phyloP scores from a whole-genome alignment of 108 stramenopile genomes.

The Conticribra guillardii region DNA sequence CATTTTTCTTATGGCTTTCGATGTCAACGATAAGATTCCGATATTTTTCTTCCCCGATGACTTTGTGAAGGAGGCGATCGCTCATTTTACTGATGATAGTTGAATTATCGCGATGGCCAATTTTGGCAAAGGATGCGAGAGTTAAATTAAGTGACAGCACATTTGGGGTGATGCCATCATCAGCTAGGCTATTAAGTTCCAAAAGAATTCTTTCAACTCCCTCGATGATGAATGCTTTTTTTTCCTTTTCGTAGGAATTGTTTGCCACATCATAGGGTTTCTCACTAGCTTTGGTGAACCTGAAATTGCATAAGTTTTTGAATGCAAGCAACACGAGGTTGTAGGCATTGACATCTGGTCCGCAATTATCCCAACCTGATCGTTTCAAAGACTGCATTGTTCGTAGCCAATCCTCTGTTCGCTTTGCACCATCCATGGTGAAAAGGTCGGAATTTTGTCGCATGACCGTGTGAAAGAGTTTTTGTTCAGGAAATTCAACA shows the following conservation, averaged over 20 bases:
- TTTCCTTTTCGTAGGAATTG: slow-evolving; percentile 3
- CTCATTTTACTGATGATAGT: slow-evolving; percentile 22
- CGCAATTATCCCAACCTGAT: slow-evolving; percentile 18
- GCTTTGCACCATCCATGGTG: slow-evolving; percentile 16
- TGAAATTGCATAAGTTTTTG: slow-evolving; percentile 30
- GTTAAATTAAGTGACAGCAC: slow-evolving; percentile 39
- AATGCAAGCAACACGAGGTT: slow-evolving; percentile 40
- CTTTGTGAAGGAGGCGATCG: slow-evolving; percentile 21
- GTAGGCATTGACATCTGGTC: slow-evolving; percentile 36
- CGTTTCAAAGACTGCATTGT: slow-evolving; percentile 27
- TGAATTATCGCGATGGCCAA: slow-evolving; percentile 6
- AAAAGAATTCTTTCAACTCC: slow-evolving; percentile 29
- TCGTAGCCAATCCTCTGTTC: slow-evolving; percentile 35
- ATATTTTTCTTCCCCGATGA: slow-evolving; percentile 38
- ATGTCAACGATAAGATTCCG: slow-evolving; percentile 12
- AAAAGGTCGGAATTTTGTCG: slow-evolving; percentile 35
- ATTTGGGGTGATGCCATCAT: slow-evolving; percentile 22
- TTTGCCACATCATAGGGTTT: background rate
- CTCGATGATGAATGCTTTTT: slow-evolving; percentile 11
- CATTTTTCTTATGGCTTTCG: background rate
- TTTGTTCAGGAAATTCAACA: slow-evolving; percentile 14
- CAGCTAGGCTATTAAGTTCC: slow-evolving; percentile 12
- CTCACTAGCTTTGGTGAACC: background rate
- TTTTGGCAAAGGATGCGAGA: slow-evolving; percentile 35
- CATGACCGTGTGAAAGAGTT: slow-evolving; percentile 45